Base-by-base conservation (phyloP, 2,329 filamentous ascomycete species). In the Monilinia fructigena region DNA sequence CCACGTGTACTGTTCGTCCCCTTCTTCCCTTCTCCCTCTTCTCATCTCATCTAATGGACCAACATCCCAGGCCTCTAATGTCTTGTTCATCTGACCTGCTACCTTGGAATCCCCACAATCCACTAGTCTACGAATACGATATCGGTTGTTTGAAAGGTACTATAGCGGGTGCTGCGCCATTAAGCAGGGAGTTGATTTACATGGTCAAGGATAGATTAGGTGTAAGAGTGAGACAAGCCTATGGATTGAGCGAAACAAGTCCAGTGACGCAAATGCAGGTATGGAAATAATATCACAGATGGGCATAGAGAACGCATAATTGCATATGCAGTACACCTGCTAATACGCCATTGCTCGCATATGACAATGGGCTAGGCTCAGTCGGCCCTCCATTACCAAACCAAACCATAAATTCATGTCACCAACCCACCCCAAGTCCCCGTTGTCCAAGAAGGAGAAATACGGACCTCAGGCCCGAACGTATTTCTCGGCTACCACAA, bases 191-290 rank as follows among this genome's bases (percentile, higher is more conserved):
- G 70, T 83, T 97, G 3, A 89, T 93, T 1, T 85, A 91, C 63
- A 84, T 86, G 11, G 85, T 94, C 3, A 89, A 90, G 80, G 78
- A 85, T 26, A 85, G 92, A 18, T 84, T 94, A 65, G 86, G 86
- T 61, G 82, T 94, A 28, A 87, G 88, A 8, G 86, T 96, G 69
- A 38, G 23, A 2, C 93, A 97, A 78, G 93, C 91, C 23, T 97
- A 96, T 75, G 93, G 93, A 0, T 82, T 97, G 12, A 92, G 87
- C 14, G 93, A 97, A 79, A 95, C 91, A 20, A 89, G 89, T 45
- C 92, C 93, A 0, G 89, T 86, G 1, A 89, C 91, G 0, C 87
- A 91, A 72, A 85, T 86, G 14, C 90, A 70, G 42, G 42, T 59
- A 35, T 35, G 31, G 1, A 35, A 1, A 35, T 6, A 5, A 35